Conservation (phyloP, 2,329 filamentous ascomycete species). For the Ophiocordyceps camponoti-floridani region DNA sequence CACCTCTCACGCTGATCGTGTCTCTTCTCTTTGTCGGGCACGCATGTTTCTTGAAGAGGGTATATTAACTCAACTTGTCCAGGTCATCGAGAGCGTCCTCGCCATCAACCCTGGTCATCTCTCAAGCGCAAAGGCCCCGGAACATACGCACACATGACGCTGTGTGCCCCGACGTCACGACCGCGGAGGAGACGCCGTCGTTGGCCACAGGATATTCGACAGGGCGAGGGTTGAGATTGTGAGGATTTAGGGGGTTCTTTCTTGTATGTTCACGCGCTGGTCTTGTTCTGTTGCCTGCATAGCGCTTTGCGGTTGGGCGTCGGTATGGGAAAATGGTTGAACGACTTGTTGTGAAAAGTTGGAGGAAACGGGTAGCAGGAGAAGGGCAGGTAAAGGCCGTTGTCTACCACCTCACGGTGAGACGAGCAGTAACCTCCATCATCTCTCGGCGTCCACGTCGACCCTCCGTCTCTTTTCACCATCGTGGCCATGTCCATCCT, state of each 20-base stretch:
- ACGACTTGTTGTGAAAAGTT: no score
- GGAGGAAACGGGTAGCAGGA: no score
- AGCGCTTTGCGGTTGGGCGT: neutral
- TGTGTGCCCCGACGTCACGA: constrained; percentile 45
- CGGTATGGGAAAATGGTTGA: no score
- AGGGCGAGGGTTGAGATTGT: constrained; percentile 75
- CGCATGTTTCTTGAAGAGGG: no score
- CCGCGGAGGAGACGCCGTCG: constrained; percentile 37
- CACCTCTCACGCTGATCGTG: no score
- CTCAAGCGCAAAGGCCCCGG: constrained; percentile 69
- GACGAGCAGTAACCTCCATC: no score
- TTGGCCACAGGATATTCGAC: constrained; percentile 63
- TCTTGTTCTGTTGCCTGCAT: neutral
- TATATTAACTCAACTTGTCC: no score
- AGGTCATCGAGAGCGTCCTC: constrained; percentile 83
- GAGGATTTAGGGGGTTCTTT: no score
- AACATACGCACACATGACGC: constrained; percentile 64
- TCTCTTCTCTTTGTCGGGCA: neutral
- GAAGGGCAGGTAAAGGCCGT: no score
- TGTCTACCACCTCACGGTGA: no score
- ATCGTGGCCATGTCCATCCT: constrained; percentile 33
- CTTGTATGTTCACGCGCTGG: constrained; percentile 10
- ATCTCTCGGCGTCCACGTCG: constrained; percentile 17
- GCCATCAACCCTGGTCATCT: constrained; percentile 80
- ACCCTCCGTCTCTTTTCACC: constrained; percentile 42